These are phyloP conservation scores for Fusarium stilboides DNA, from an alignment of 2,329 filamentous ascomycete species.

Conservation along the genomic window DNA sequence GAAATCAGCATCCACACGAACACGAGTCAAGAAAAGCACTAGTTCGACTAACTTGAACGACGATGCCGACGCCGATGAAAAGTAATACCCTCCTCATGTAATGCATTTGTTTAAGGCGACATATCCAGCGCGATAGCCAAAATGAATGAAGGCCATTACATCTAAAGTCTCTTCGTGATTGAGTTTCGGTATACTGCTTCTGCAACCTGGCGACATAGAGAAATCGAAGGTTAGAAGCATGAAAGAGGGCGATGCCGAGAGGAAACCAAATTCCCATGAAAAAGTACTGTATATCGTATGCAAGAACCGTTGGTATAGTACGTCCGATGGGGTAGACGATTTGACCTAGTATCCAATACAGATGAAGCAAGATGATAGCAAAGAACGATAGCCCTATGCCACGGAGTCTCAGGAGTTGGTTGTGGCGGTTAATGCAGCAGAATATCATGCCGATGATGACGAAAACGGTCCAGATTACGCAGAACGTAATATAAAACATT, in stretches of 20 bases:
- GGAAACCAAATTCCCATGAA: slow-evolving; percentile 76
- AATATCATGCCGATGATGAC: slow-evolving; percentile 55
- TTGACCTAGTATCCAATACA: slow-evolving; percentile 60
- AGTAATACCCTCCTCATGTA: slow-evolving; percentile 63
- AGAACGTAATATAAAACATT: slow-evolving; percentile 22
- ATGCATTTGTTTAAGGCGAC: slow-evolving; percentile 53
- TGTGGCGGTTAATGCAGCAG: slow-evolving; percentile 55
- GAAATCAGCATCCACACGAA: background rate
- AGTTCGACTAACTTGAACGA: slow-evolving; percentile 63
- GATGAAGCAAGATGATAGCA: slow-evolving; percentile 58
- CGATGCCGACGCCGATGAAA: slow-evolving; percentile 67
- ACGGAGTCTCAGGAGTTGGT: slow-evolving; percentile 57
- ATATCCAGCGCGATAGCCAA: slow-evolving; percentile 30
- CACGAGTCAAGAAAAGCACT: background rate
- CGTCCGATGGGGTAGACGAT: slow-evolving; percentile 56
- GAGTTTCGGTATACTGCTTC: slow-evolving; percentile 46
- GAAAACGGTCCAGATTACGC: slow-evolving; percentile 12
- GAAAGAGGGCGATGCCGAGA: slow-evolving; percentile 75
- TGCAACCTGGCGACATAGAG: slow-evolving; percentile 71
- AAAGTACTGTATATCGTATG: slow-evolving; percentile 65
- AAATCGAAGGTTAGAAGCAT: slow-evolving; percentile 73
- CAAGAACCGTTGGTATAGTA: slow-evolving; percentile 62
- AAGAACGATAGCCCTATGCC: slow-evolving; percentile 58
- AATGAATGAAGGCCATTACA: slow-evolving; percentile 3
- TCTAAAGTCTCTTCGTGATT: background rate